phyloP scores from a whole-genome alignment of 148 eudicot species.

The Dianthus caryophyllus region DNA sequence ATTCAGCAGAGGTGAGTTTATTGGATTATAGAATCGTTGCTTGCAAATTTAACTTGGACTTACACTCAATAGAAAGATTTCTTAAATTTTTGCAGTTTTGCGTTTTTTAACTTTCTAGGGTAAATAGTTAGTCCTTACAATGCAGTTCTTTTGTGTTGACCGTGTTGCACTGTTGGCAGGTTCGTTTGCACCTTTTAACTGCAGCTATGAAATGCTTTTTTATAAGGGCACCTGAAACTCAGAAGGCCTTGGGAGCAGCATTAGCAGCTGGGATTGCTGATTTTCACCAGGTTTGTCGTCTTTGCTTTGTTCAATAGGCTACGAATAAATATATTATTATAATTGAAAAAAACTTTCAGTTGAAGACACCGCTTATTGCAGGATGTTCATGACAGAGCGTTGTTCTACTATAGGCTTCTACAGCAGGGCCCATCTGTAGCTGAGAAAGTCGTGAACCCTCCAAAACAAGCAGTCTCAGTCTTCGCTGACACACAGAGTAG shows the following conservation, averaged over 20 bases:
- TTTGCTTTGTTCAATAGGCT: conserved; percentile 8
- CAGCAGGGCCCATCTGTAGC: conserved; percentile 70
- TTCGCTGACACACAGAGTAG: conserved; percentile 96
- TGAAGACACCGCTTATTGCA: conserved; percentile 34
- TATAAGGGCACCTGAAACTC: conserved; percentile 97
- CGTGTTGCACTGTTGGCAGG: conserved; percentile 43
- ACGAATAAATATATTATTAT: neutral
- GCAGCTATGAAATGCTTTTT: conserved; percentile 94
- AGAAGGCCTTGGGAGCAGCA: conserved; percentile 85
- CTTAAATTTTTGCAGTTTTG: neutral
- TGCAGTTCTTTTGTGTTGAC: conserved; percentile 1
- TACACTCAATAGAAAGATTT: neutral
- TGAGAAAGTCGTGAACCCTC: conserved; percentile 85
- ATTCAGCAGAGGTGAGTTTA: conserved; percentile 78
- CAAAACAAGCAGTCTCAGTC: conserved; percentile 98
- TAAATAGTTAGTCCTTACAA: neutral
- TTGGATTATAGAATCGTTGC: neutral
- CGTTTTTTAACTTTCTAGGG: neutral
- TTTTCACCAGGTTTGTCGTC: conserved; percentile 75
- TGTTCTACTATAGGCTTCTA: conserved; percentile 92
- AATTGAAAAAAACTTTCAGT: conserved; percentile 1
- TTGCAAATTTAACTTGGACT: neutral
- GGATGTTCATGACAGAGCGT: conserved; percentile 99
- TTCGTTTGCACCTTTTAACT: conserved; percentile 89
- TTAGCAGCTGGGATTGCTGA: conserved; percentile 92